Conservation (phyloP, 2,329 filamentous ascomycete species). For the Beauveria sp. region DNA sequence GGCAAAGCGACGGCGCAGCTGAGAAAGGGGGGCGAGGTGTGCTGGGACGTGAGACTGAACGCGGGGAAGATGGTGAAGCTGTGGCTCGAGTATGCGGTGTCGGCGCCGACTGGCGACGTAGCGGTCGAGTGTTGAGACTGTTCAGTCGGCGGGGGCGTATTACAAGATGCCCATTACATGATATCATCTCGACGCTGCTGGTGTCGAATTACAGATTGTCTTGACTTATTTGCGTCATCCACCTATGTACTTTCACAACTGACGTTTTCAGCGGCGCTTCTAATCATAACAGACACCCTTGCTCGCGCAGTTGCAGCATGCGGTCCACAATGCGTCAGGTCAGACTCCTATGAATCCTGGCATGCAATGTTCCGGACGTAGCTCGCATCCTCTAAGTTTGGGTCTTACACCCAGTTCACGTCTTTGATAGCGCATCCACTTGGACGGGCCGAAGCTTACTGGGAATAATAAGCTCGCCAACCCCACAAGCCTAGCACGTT, state of each 20-base stretch:
- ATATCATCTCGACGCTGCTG: too few relatives aligned
- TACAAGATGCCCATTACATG: too few relatives aligned
- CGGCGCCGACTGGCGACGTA: constrained; percentile 43
- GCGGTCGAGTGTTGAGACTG: background rate
- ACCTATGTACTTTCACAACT: too few relatives aligned
- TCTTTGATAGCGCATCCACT: background rate
- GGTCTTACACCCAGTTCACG: background rate
- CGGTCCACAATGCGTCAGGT: too few relatives aligned
- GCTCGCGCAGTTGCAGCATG: too few relatives aligned
- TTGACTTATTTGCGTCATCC: too few relatives aligned
- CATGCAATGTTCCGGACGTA: background rate
- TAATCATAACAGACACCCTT: too few relatives aligned
- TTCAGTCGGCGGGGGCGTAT: too few relatives aligned
- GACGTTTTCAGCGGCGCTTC: too few relatives aligned
- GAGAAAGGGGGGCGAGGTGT: constrained; percentile 49
- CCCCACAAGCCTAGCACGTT: background rate
- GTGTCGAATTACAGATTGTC: too few relatives aligned
- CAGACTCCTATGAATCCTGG: background rate
- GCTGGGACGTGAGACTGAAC: constrained; percentile 51
- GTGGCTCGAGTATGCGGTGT: constrained; percentile 53
- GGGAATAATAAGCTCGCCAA: background rate
- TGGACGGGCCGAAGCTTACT: background rate
- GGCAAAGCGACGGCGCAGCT: constrained; percentile 46
- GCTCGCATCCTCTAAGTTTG: background rate
- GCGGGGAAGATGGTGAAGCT: constrained; percentile 50